These are phyloP conservation scores for Boletus rubescentipes DNA, from an alignment of 768 basidiomycete species.

Conservation along the genomic window DNA sequence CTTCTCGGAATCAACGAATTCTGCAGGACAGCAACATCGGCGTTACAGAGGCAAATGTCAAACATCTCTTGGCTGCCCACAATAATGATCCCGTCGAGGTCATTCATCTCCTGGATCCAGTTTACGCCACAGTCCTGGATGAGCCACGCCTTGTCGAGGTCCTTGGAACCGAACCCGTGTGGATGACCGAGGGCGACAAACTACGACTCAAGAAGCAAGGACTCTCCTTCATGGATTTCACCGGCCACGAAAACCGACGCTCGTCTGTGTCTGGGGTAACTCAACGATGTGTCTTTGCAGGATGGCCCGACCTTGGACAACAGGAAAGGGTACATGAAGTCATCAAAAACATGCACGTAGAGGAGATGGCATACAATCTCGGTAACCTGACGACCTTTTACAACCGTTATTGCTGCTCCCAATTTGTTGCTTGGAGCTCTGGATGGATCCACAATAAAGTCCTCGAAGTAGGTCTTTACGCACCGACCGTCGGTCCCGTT, in stretches of 20 bases:
- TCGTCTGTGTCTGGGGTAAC: not conserved
- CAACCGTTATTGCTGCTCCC: slow-evolving; percentile 26
- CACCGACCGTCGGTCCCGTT: not conserved
- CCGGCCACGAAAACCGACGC: not conserved
- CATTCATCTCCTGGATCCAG: slow-evolving; percentile 15
- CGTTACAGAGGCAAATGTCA: not conserved
- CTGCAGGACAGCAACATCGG: not conserved
- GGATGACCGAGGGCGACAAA: slow-evolving; percentile 9
- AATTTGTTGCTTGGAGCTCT: slow-evolving; percentile 39
- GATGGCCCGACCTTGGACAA: slow-evolving; percentile 15
- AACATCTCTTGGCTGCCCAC: slow-evolving; percentile 3
- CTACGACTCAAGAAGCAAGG: not conserved
- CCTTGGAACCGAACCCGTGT: slow-evolving; percentile 10
- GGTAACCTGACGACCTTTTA: slow-evolving; percentile 40
- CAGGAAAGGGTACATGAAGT: slow-evolving; percentile 13
- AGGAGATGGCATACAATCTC: slow-evolving; percentile 39
- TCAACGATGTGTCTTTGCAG: not conserved
- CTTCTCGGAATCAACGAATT: not conserved
- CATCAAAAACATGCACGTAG: not conserved
- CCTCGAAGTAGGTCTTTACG: slow-evolving; percentile 1
- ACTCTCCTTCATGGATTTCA: not conserved
- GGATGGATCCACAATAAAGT: slow-evolving; percentile 35
- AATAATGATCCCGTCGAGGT: slow-evolving; percentile 15
- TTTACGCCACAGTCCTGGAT: slow-evolving; percentile 12
- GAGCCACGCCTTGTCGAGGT: slow-evolving; percentile 17